Conservation (phyloP, 106 monocot species). For the Cymbidium sinense region DNA sequence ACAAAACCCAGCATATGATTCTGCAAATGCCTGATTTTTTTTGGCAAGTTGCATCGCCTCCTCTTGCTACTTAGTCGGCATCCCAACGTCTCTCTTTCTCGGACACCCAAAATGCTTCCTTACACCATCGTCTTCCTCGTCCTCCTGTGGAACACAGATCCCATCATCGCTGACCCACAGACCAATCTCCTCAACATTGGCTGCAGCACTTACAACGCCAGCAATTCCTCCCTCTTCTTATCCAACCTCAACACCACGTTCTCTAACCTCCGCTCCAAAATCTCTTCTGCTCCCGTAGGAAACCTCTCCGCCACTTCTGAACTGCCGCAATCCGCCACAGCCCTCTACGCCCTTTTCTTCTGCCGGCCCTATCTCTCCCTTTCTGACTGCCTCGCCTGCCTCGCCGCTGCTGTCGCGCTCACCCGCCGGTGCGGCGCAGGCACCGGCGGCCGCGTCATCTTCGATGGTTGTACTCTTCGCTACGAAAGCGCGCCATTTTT, state of each 20-base stretch:
- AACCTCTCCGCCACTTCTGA: constrained; percentile 33
- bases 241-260: constrained; percentile 17
- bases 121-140: not conserved
- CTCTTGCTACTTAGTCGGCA: not conserved
- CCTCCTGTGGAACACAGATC: not conserved
- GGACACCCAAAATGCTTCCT: not conserved
- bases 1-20: too few relatives aligned
- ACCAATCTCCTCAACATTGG: constrained; percentile 33
- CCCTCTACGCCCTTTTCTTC: constrained; percentile 40
- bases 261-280: not conserved
- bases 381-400: constrained; percentile 39
- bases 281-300: not conserved
- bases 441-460: constrained; percentile 52
- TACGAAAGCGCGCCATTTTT: constrained; percentile 54
- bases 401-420: constrained; percentile 24
- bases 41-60: not conserved
- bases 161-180: constrained; percentile 28
- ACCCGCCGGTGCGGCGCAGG: constrained; percentile 28
- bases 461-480: constrained; percentile 55
- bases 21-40: too few relatives aligned
- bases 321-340: constrained; percentile 11
- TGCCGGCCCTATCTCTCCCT: constrained; percentile 46
- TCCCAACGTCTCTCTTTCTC: not conserved
- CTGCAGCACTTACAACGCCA: constrained; percentile 65
- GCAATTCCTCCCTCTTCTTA: constrained; percentile 30